Evolutionary conservation across 441 rosid species (phyloP), one percentile per base, ranked within the genome.

Genomic region (Arabidopsis lyrata): DNA sequence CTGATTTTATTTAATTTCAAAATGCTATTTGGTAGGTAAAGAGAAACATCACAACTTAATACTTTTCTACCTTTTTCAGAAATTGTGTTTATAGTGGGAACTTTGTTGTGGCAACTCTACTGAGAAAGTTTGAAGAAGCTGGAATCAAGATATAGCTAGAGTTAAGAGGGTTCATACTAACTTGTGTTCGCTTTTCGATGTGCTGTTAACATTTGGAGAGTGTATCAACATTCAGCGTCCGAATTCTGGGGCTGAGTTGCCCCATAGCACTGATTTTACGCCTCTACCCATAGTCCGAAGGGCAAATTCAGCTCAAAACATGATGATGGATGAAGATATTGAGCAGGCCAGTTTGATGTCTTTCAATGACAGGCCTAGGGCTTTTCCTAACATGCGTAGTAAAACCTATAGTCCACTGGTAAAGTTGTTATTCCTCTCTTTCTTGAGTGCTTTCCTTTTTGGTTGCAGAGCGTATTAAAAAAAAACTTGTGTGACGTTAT

Each of bases 371-470:
- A 86, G 91, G 85, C 90, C 89, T 2, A 90, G 98, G 87, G 85
- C 85, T 9, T 96, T 96, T 79, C 99, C 99, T 59, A 88, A 59
- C 83, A 91, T 91, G 99, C 92, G 97, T 42, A 83, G 78, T 68
- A 96, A 90, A 84, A 78, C 96, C 22, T 89, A 91, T 69, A 80
- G 84, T 47, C 97, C 97, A 36, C 67, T 81, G 86, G 99, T 91
- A 79, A 79, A 84, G 20, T 38, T 72, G 24, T 32, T 52, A 13
- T 41, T 34, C 31, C 22, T 61, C 63, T 47, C 54, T 50, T 64
- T n/a, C 20, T 54, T 13, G 31, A n/a, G 27, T 72, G 14, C 11
- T 36, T 45, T 68, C 47, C 77, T 55, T 50, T 11, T 57, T 49
- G 52, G 50, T 20, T 63, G 66, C 48, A 0, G 61, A 38, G 62